phyloP scores from a whole-genome alignment of 2,329 filamentous ascomycete species.

The Fusarium proliferatum region DNA sequence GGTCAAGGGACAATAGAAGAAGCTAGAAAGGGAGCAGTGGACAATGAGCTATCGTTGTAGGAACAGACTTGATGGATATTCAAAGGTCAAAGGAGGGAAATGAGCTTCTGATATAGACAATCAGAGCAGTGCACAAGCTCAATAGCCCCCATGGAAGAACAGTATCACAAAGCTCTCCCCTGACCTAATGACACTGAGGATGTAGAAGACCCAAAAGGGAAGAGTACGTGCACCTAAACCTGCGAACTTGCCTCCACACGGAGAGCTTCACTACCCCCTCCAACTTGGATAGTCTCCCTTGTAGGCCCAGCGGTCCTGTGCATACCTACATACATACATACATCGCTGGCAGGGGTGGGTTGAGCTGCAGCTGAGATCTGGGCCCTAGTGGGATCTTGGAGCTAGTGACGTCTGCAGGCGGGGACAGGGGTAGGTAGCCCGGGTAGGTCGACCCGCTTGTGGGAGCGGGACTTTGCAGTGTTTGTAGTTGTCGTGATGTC shows the following conservation, averaged over 20 bases:
- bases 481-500: conserved; percentile 2
- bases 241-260: conserved; percentile 16
- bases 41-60: background rate
- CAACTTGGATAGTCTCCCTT: background rate
- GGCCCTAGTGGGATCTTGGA: background rate
- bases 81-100: background rate
- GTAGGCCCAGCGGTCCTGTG: background rate
- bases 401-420: conserved; percentile 21
- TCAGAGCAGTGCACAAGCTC: background rate
- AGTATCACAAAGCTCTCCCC: conserved; percentile 7
- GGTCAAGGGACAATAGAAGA: background rate
- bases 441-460: background rate
- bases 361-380: conserved; percentile 12
- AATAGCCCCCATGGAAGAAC: background rate
- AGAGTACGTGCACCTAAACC: background rate
- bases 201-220: background rate
- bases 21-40: background rate
- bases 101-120: conserved; percentile 19
- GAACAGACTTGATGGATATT: background rate
- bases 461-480: background rate
- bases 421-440: background rate
- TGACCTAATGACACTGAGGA: background rate
- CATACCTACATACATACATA: background rate
- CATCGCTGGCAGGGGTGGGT: background rate
- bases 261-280: background rate